These are phyloP conservation scores for Ophiostoma tasmaniense DNA, from an alignment of 2,329 filamentous ascomycete genomes.

Conservation along the genomic window DNA sequence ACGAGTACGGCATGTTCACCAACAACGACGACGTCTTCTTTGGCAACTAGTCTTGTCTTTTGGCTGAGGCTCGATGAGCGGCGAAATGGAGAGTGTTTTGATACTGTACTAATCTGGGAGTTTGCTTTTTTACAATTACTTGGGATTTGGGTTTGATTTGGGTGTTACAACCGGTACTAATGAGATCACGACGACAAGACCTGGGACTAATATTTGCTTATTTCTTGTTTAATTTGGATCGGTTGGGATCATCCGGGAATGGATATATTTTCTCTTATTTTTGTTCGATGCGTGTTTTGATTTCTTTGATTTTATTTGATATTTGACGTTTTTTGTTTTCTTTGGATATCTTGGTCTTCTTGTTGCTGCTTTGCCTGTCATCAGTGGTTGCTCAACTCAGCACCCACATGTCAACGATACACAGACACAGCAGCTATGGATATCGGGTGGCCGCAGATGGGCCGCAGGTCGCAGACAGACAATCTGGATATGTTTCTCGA, in stretches of 20 bases:
- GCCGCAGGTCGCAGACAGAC: background rate
- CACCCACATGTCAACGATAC: background rate
- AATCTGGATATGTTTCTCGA: background rate
- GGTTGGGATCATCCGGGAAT: background rate
- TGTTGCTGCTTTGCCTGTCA: background rate
- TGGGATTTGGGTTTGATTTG: background rate
- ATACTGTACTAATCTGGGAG: conserved; percentile 13
- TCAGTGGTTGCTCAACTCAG: background rate
- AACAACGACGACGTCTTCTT: conserved; percentile 47
- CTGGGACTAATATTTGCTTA: conserved; percentile 1
- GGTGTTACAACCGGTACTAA: conserved; percentile 10
- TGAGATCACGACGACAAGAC: conserved; percentile 16
- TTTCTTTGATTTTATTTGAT: background rate
- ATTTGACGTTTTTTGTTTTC: background rate
- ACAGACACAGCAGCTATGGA: background rate
- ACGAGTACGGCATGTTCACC: conserved; percentile 47
- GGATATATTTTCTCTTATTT: background rate
- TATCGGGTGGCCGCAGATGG: background rate
- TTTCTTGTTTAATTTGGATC: background rate
- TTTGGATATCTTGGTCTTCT: background rate
- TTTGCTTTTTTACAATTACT: background rate
- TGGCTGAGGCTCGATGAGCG: background rate
- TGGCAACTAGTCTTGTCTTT: conserved; percentile 23
- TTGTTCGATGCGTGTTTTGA: background rate
- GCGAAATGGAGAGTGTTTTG: conserved; percentile 3